These are phyloP conservation scores for Xylaria curta DNA, from an alignment of 495 filamentous ascomycete species.

Conservation along the genomic window DNA sequence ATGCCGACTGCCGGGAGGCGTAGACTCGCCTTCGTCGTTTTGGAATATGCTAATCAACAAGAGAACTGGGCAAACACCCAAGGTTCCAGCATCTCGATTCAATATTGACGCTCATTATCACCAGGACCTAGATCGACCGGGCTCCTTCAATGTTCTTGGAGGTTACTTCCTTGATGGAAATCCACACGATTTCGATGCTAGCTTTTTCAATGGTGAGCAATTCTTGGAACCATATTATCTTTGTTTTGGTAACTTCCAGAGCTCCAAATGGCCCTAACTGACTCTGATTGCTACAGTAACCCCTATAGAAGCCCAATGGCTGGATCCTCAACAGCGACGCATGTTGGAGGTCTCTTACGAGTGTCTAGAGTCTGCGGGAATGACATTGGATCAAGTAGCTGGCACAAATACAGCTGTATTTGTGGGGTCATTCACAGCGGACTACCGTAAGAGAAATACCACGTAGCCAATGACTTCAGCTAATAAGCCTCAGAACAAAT, in stretches of 20 bases:
- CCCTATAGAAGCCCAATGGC: conserved; percentile 40
- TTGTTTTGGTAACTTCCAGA: too few relatives aligned
- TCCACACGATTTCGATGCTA: conserved; percentile 46
- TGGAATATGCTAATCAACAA: conserved; percentile 49
- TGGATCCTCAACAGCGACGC: conserved; percentile 46
- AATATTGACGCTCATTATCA: conserved; percentile 30
- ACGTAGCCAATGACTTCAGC: neutral
- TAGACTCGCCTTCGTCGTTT: conserved; percentile 47
- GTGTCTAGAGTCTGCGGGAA: conserved; percentile 52
- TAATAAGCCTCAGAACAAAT: conserved; percentile 31
- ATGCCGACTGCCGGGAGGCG: conserved; percentile 24
- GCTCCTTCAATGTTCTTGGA: conserved; percentile 31
- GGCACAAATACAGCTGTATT: conserved; percentile 60
- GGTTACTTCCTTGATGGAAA: conserved; percentile 49
- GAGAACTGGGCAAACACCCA: conserved; percentile 20
- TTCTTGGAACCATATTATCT: too few relatives aligned
- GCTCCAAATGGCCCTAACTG: too few relatives aligned
- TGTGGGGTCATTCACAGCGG: conserved; percentile 55
- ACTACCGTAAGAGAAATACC: conserved; percentile 47
- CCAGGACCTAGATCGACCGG: conserved; percentile 17
- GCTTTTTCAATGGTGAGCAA: conserved; percentile 42
- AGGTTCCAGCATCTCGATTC: conserved; percentile 26
- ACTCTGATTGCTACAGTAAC: conserved; percentile 22
- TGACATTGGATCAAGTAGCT: conserved; percentile 46
- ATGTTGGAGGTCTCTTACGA: conserved; percentile 50